Conservation (phyloP, 306 rosid genomes). For the Mimosa pudica region DNA sequence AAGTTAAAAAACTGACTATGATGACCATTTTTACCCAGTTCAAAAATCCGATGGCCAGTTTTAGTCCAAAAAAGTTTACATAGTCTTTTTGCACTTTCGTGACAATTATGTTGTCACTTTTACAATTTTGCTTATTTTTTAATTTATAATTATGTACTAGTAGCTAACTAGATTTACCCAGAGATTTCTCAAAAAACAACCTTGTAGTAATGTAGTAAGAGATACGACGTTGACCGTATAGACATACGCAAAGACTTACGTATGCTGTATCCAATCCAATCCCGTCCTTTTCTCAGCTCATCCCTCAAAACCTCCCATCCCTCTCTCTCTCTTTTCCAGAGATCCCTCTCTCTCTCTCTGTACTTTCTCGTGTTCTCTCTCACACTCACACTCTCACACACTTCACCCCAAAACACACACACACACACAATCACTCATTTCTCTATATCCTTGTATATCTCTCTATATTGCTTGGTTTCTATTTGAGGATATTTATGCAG, state of each 20-base stretch:
- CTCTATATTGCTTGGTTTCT: background rate
- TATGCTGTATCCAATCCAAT: background rate
- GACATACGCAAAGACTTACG: background rate
- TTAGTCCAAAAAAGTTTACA: no score
- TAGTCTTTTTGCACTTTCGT: no score
- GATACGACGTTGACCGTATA: conserved; percentile 40
- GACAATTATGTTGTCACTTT: no score
- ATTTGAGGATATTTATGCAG: conserved; percentile 29
- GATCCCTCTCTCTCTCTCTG: conserved; percentile 33
- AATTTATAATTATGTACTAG: no score
- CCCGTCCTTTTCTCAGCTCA: conserved; percentile 45
- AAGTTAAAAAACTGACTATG: no score
- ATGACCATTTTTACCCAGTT: no score
- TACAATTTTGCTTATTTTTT: no score
- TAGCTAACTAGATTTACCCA: no score
- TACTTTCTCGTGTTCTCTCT: conserved; percentile 42
- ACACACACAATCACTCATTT: conserved; percentile 14
- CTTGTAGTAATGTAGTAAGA: background rate
- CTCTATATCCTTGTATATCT: background rate
- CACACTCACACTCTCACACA: conserved; percentile 30
- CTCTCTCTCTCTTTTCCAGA: background rate
- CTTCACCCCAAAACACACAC: conserved; percentile 36
- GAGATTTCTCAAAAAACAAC: background rate
- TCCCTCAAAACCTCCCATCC: conserved; percentile 21
- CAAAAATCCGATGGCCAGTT: no score